A percentile compares a stretch with the other conserved stretches of the same genome.
These are phyloP conservation scores for Hypoxylon sp. DNA, from an alignment of 2,329 filamentous ascomycete genomes.

Conservation along the genomic window DNA sequence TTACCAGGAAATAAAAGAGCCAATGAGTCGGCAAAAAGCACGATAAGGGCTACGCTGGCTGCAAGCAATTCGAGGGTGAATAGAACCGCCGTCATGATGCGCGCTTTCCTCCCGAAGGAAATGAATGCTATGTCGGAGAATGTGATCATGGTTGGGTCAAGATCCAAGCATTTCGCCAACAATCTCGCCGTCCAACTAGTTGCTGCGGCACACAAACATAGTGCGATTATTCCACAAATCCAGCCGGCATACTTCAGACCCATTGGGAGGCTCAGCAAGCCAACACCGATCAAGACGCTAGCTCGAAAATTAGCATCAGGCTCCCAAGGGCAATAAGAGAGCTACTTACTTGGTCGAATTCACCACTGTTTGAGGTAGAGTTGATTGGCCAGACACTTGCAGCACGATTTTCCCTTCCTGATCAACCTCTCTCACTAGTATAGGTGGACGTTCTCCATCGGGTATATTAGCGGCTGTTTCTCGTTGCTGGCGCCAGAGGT, in stretches of 20 bases:
- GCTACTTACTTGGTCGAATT: conserved; percentile 84
- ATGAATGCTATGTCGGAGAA: conserved; percentile 95
- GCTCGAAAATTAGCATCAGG: conserved; percentile 25
- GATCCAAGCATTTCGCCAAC: conserved; percentile 88
- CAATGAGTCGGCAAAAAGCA: conserved; percentile 85
- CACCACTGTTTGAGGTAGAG: conserved; percentile 93
- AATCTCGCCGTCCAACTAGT: conserved; percentile 90
- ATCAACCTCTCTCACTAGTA: conserved; percentile 90
- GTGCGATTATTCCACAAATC: conserved; percentile 83
- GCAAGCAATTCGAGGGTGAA: conserved; percentile 91
- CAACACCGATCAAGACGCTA: conserved; percentile 87
- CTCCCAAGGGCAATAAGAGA: background rate
- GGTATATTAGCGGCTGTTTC: conserved; percentile 62
- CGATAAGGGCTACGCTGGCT: conserved; percentile 79
- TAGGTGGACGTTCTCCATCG: conserved; percentile 76
- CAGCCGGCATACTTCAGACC: conserved; percentile 90
- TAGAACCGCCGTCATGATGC: conserved; percentile 84
- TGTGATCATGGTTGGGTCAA: conserved; percentile 87
- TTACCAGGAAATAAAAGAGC: conserved; percentile 81
- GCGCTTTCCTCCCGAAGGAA: conserved; percentile 86
- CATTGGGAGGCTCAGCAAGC: conserved; percentile 88
- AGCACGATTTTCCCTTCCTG: conserved; percentile 89
- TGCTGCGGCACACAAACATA: conserved; percentile 79
- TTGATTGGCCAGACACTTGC: conserved; percentile 92
- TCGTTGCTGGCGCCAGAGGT: conserved; percentile 69